These are phyloP conservation scores for Plasmodium inui DNA, from an alignment of 169 alveolate species.

Conservation along the genomic window DNA sequence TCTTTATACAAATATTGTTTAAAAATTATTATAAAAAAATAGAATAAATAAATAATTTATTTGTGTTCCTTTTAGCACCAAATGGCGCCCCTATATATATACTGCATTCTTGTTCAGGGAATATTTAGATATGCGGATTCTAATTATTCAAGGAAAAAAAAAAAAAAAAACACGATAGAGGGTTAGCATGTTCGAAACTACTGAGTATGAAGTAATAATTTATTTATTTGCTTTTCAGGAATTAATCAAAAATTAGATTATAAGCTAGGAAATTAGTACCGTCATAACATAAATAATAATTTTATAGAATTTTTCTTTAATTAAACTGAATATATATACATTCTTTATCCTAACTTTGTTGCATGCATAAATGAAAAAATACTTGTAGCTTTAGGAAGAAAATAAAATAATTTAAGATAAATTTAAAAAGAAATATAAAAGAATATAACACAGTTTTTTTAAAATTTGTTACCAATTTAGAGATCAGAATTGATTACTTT, in stretches of 20 bases:
- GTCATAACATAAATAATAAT: background rate
- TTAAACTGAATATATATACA: background rate
- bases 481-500: background rate
- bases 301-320: background rate
- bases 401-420: too few relatives aligned
- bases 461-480: background rate
- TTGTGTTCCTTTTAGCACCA: background rate
- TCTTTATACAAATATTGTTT: background rate
- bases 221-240: background rate
- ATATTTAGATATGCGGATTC: background rate
- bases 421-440: too few relatives aligned
- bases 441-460: background rate
- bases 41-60: too few relatives aligned
- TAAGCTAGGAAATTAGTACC: background rate
- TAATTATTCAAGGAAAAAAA: background rate
- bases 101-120: background rate
- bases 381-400: background rate
- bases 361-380: background rate
- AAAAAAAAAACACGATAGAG: background rate
- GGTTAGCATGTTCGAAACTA: background rate
- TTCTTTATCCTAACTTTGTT: background rate
- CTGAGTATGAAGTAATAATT: background rate
- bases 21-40: background rate
- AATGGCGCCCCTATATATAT: background rate
- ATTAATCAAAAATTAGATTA: background rate